phyloP scores from a whole-genome alignment of 106 monocot species.

The Dendrobium officinale region DNA sequence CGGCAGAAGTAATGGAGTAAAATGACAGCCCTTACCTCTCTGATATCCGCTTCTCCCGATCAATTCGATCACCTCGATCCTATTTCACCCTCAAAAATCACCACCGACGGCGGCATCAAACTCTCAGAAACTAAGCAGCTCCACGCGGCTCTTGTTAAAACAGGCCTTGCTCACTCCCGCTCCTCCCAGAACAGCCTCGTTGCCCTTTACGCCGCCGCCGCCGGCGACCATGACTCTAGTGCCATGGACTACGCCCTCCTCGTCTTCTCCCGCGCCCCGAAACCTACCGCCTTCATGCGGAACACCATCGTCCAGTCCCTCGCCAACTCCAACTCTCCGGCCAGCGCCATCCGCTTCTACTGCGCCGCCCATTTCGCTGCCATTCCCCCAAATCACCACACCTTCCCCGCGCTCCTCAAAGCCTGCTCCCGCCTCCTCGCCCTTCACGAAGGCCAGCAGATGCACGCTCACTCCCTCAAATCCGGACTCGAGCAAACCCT shows the following conservation, averaged over 20 bases:
- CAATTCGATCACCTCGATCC: neutral
- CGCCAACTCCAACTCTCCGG: neutral
- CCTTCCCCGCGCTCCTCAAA: conserved; percentile 29
- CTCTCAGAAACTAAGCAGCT: conserved; percentile 5
- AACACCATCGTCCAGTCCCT: conserved; percentile 11
- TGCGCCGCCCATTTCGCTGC: neutral
- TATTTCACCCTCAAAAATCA: neutral
- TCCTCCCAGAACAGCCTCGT: neutral
- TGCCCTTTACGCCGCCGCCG: neutral
- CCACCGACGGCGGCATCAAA: neutral
- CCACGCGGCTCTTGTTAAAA: neutral
- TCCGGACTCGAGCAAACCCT: conserved; percentile 4
- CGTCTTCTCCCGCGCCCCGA: conserved; percentile 1
- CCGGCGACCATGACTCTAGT: neutral
- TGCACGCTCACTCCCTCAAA: conserved; percentile 10
- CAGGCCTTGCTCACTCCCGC: conserved; percentile 1
- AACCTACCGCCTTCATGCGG: conserved; percentile 8
- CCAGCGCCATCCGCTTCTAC: conserved; percentile 6
- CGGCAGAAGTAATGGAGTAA: too few species aligned
- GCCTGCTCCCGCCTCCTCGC: conserved; percentile 21
- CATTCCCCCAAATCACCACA: conserved; percentile 13
- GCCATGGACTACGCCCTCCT: conserved; percentile 9
- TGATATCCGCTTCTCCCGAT: too few species aligned
- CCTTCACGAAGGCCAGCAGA: conserved; percentile 11
- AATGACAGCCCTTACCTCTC: neutral